phyloP scores from a whole-genome alignment of 2,329 filamentous ascomycete species.

The Penicillium sp. region DNA sequence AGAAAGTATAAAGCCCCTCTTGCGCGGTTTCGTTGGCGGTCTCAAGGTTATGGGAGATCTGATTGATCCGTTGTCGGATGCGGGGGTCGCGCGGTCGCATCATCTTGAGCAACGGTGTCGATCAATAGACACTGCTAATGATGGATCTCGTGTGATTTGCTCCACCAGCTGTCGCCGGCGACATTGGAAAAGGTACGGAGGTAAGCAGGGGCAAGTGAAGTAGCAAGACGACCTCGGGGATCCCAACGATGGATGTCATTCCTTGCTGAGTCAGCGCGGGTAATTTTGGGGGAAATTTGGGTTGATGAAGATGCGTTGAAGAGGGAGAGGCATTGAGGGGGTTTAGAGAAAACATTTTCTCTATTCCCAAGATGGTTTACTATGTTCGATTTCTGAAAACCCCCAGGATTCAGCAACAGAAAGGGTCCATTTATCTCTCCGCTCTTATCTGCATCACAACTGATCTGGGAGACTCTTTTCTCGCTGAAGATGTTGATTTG shows the following conservation, averaged over 20 bases:
- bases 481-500: slow-evolving; percentile 45
- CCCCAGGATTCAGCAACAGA: slow-evolving; percentile 51
- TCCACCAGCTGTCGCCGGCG: slow-evolving; percentile 17
- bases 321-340: neutral
- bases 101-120: slow-evolving; percentile 42
- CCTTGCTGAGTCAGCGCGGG: slow-evolving; percentile 27
- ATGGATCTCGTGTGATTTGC: neutral
- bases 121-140: neutral
- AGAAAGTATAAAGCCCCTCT: slow-evolving; percentile 83
- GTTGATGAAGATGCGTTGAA: neutral
- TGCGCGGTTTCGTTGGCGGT: slow-evolving; percentile 89
- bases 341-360: neutral
- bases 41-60: slow-evolving; percentile 87
- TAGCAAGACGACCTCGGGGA: slow-evolving; percentile 9
- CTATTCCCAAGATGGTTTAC: slow-evolving; percentile 49
- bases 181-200: slow-evolving; percentile 15
- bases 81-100: slow-evolving; percentile 73
- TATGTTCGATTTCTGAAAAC: slow-evolving; percentile 69
- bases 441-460: slow-evolving; percentile 65
- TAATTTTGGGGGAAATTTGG: slow-evolving; percentile 1
- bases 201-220: slow-evolving; percentile 16
- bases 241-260: slow-evolving; percentile 32
- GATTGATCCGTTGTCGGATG: slow-evolving; percentile 89
- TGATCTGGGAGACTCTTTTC: slow-evolving; percentile 66
- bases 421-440: slow-evolving; percentile 46